Conservation (phyloP, 2,329 filamentous ascomycete species). For the Cercospora sojina region DNA sequence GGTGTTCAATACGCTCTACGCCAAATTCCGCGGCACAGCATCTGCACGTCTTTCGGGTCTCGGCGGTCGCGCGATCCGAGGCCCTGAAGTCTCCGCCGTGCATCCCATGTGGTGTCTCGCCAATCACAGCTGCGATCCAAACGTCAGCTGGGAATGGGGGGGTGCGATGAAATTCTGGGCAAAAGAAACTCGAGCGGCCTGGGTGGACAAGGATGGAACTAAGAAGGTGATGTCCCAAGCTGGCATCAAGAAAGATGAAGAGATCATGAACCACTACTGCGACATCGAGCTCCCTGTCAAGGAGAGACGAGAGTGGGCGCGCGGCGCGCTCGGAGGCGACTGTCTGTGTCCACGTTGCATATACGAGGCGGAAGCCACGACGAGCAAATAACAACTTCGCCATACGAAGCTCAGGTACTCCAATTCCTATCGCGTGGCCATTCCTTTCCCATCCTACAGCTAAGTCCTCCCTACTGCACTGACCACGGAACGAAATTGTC, state of each 20-base stretch:
- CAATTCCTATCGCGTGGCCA: no score
- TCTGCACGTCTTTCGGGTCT: slow-evolving; percentile 71
- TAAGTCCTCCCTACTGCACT: neutral
- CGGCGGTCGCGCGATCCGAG: slow-evolving; percentile 61
- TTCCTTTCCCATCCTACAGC: no score
- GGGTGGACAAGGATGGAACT: slow-evolving; percentile 39
- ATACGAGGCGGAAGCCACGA: slow-evolving; percentile 40
- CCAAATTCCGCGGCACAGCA: slow-evolving; percentile 90
- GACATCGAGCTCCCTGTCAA: slow-evolving; percentile 76
- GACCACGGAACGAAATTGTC: slow-evolving; percentile 23
- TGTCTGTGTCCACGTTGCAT: slow-evolving; percentile 84
- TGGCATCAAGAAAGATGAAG: slow-evolving; percentile 74
- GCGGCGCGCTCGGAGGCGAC: slow-evolving; percentile 80
- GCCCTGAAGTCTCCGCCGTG: slow-evolving; percentile 87
- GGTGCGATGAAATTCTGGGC: slow-evolving; percentile 71
- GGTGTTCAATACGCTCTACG: slow-evolving; percentile 88
- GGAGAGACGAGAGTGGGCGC: slow-evolving; percentile 83
- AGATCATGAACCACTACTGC: slow-evolving; percentile 93
- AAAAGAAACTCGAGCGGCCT: slow-evolving; percentile 57
- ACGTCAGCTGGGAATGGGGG: slow-evolving; percentile 92
- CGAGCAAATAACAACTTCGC: neutral
- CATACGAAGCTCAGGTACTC: neutral
- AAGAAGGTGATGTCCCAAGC: slow-evolving; percentile 28
- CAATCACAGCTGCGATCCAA: slow-evolving; percentile 94
- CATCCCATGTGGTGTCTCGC: slow-evolving; percentile 95